A percentile compares a stretch with the other conserved stretches of the same genome.
phyloP scores from a whole-genome alignment of 2,329 filamentous ascomycete genomes.

The Pseudocercospora fijiensis region DNA sequence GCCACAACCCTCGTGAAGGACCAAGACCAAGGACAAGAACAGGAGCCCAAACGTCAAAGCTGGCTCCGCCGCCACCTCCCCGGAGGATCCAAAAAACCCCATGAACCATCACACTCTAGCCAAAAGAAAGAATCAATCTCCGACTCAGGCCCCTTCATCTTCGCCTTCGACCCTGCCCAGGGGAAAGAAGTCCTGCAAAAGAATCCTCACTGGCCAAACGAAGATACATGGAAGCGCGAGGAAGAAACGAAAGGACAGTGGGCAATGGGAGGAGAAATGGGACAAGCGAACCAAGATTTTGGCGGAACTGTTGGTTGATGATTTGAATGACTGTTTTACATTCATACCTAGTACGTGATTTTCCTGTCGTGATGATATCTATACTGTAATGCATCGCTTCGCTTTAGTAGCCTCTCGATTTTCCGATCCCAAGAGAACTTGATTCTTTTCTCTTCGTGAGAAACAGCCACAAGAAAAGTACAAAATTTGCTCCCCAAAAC shows the following conservation, averaged over 20 bases:
- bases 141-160: slow-evolving; percentile 20
- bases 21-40: background rate
- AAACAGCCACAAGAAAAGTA: no score
- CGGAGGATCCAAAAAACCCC: background rate
- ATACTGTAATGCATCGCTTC: background rate
- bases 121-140: slow-evolving; percentile 13
- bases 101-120: background rate
- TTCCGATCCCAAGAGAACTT: background rate
- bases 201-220: slow-evolving; percentile 28
- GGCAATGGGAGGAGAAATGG: slow-evolving; percentile 14
- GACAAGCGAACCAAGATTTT: slow-evolving; percentile 8
- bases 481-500: background rate
- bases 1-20: background rate
- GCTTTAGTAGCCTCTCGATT: background rate
- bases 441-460: background rate
- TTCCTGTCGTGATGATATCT: slow-evolving; percentile 6
- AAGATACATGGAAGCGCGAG: slow-evolving; percentile 21
- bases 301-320: slow-evolving; percentile 2
- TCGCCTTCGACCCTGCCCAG: slow-evolving; percentile 17
- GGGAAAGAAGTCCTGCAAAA: slow-evolving; percentile 19
- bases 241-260: slow-evolving; percentile 11
- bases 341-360: background rate
- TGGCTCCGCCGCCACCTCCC: background rate
- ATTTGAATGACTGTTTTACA: slow-evolving; percentile 1
- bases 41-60: background rate